Evolutionary conservation across 352 stramenopile genomes (phyloP).

Genomic region (Globisporangium nodosum): DNA sequence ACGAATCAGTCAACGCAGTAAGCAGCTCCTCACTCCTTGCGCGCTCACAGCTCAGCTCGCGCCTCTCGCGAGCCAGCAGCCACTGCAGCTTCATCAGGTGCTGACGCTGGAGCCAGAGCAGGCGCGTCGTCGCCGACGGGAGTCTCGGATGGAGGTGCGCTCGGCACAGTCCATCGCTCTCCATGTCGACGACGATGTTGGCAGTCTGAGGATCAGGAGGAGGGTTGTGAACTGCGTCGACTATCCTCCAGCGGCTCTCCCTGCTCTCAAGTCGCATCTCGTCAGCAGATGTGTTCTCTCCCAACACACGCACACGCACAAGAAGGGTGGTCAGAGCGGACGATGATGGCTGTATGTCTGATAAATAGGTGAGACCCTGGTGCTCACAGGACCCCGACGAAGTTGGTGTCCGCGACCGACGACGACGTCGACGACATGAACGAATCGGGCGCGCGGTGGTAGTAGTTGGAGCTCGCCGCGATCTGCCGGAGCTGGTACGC

Average conservation of each 20-base stretch:
- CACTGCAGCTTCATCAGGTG: background rate
- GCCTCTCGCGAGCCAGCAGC: background rate
- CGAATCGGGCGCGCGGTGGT: background rate
- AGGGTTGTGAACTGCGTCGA: background rate
- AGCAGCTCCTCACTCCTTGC: background rate
- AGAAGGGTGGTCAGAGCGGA: background rate
- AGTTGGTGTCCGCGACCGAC: background rate
- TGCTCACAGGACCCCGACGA: conserved; percentile 4
- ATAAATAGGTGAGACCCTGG: background rate
- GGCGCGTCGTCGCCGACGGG: too few relatives aligned
- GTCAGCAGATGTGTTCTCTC: background rate
- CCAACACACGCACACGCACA: background rate
- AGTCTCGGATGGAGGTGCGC: background rate
- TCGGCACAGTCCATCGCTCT: background rate
- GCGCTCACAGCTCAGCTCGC: background rate
- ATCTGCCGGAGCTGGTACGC: conserved; percentile 32
- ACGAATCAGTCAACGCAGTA: background rate
- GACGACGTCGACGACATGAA: conserved; percentile 3
- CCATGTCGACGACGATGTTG: background rate
- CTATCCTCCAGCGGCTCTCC: background rate
- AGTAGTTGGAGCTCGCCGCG: background rate
- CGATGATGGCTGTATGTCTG: background rate
- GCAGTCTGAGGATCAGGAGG: too few relatives aligned
- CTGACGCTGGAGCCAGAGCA: background rate
- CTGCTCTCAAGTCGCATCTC: background rate